phyloP scores from a whole-genome alignment of 2,329 filamentous ascomycete genomes.

The Colletotrichum graminicola region DNA sequence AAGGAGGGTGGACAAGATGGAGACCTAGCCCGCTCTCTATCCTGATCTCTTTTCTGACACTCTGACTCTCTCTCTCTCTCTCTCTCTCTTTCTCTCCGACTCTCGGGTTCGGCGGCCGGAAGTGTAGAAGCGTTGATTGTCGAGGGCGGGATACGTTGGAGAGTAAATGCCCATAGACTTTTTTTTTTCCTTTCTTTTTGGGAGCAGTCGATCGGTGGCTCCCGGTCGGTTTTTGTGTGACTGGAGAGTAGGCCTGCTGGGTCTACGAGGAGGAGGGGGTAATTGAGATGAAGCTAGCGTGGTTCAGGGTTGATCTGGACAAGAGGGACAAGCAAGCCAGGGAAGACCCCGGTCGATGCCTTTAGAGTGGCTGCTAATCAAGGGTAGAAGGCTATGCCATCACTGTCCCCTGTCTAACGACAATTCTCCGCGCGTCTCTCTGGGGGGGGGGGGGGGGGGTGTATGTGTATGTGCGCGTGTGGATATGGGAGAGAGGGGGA shows the following conservation, averaged over 20 bases:
- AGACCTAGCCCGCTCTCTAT: constrained; percentile 25
- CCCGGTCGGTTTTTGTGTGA: constrained; percentile 64
- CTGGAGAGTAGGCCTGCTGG: constrained; percentile 46
- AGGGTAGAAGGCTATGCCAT: constrained; percentile 52
- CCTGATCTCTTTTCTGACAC: constrained; percentile 25
- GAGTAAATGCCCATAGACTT: constrained; percentile 47
- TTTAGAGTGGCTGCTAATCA: constrained; percentile 56
- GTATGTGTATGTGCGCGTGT: constrained; percentile 34
- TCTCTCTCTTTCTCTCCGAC: constrained; percentile 11
- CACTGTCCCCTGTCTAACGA: constrained; percentile 48
- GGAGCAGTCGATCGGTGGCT: constrained; percentile 55
- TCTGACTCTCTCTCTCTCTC: constrained; percentile 17
- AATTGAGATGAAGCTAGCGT: constrained; percentile 60
- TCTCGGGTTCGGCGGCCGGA: constrained; percentile 34
- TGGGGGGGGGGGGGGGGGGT: no score
- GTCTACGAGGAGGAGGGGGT: constrained; percentile 52
- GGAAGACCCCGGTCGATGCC: constrained; percentile 52
- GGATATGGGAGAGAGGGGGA: constrained; percentile 24
- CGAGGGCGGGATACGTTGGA: constrained; percentile 43
- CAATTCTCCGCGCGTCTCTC: constrained; percentile 56
- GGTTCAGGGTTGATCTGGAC: constrained; percentile 53
- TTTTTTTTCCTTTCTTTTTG: constrained; percentile 40
- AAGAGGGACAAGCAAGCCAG: constrained; percentile 52
- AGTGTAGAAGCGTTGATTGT: constrained; percentile 43
- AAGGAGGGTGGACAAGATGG: constrained; percentile 42